Base-by-base conservation (phyloP, 768 basidiomycete genomes). In the Cyclocybe cylindracea region DNA sequence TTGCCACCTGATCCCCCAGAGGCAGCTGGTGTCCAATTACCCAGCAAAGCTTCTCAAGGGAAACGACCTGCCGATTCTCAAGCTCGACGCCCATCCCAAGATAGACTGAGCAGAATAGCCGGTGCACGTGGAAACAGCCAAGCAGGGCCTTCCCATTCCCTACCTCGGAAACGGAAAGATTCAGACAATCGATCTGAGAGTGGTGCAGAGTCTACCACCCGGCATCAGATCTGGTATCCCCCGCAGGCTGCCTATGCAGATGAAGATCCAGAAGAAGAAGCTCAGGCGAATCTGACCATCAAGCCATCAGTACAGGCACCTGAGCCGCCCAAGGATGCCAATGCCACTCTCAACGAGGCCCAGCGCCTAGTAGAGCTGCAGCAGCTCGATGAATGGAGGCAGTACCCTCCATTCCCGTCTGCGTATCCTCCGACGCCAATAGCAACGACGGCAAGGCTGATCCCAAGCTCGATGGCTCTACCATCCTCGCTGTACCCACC, bases 351-450 rank as follows among this genome's bases (percentile, higher is more conserved):
- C 24, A 24, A 42, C 14, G 40, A 33, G 32, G 34, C 32, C 2
- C n/a, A 4, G 8, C 14, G 19, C 36, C 29, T 14, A 8, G 38
- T 19, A 48, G 64, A 60, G 46, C 61, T 66, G 48, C 64, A 73
- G 53, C 72, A 61, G 56, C 61, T 65, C n/a, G 81, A 86, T 37
- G 87, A 90, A 56, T 90, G 87, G 87, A 70, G 85, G 50, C 72
- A 80, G 62, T 91, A 89, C 58, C 87, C 87, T 10, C 74, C 84
- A 13, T 85, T 89, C 46, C 89, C 89, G 31, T 83, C 89, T 4
- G 89, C 89, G 33, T 91, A 91, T 60, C 88, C 87, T 7, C 75
- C 86, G 0, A 89, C 86, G 10, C 87, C 87, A 9, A 58, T 82
- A n/a, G 70, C 70, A 16, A 66, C 67, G 13, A 66, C 74, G 3